Base-by-base conservation (phyloP, 208 protist species). In the Porcisia deanei region DNA sequence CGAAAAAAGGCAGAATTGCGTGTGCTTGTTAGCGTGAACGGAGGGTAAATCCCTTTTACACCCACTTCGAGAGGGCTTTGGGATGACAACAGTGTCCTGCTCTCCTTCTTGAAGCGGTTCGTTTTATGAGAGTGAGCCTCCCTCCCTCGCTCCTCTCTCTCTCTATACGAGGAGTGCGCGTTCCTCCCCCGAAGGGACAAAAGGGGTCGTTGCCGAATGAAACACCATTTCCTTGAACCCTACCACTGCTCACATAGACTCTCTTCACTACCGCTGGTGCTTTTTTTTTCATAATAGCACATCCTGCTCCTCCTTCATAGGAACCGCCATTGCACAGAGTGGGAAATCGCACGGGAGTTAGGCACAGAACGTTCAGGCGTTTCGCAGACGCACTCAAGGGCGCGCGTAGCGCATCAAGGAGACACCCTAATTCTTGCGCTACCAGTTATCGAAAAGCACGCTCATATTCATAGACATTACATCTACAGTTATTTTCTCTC, bases 391-490 rank as follows among this genome's bases (percentile, higher is more conserved):
- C n/a, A 64, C 59, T 34, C 20, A 67, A 25, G 55, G 22, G 14
- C 9, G 34, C 41, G 20, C 41, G 5, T 67, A 25, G 18, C 6
- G 6, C 41, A 52, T 52, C 41, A 67, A 67, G 41, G 39, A 20
- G 5, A 30, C 43, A 10, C 14, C 22, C 25, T 14, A 30, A 30
- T n/a, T 30, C 61, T 34, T 67, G 1, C 61, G 45, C 22, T 20
- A 16, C 30, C 41, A 52, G 18, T 67, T 49, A 49, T 49, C 61
- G 61, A 49, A n/a, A 49, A 30, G 20, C 5, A 41, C 14, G 9
- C 61, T 49, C 61, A n/a, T 37, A 37, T 34, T 52, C 41, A 49
- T 72, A 59, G n/a, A 72, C 61, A 67, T 67, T 1, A 45, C 5
- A 67, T 67, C 9, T 52, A 39, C 61, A 45, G 20, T 37, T 45